Evolutionary conservation across 2,329 filamentous ascomycete genomes (phyloP).

Genomic region (Paracorniculantispora psalliotae): DNA sequence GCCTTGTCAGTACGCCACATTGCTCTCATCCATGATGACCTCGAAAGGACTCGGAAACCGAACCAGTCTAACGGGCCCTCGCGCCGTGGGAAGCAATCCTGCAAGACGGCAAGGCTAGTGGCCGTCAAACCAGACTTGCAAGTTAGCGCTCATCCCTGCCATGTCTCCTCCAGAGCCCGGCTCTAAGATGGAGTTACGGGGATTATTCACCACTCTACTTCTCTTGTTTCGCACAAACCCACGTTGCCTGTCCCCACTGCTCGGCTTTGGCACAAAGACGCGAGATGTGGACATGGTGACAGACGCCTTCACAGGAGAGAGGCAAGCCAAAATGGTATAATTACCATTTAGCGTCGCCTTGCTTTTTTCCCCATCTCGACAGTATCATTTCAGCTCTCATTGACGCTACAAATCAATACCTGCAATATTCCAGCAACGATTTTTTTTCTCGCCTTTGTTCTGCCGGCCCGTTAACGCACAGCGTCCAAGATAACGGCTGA

Average conservation of each 20-base stretch:
- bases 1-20: no score
- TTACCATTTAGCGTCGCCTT: not conserved
- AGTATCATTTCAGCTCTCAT: not conserved
- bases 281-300: not conserved
- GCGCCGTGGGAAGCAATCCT: not conserved
- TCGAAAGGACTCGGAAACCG: no score
- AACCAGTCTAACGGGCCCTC: not conserved
- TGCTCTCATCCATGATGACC: no score
- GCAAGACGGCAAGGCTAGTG: not conserved
- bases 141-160: not conserved
- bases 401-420: not conserved
- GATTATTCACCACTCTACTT: no score
- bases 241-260: not conserved
- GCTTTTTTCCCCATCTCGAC: no score
- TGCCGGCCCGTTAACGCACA: no score
- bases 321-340: not conserved
- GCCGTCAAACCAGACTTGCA: not conserved
- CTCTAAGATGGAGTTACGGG: no score
- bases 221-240: no score
- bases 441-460: no score
- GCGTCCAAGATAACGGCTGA: no score
- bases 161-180: not conserved
- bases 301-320: not conserved
- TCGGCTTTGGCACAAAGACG: slow-evolving; percentile 1
- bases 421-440: no score